Conservation (phyloP, 805 yeast genomes). For the Nakazawaea populi region DNA sequence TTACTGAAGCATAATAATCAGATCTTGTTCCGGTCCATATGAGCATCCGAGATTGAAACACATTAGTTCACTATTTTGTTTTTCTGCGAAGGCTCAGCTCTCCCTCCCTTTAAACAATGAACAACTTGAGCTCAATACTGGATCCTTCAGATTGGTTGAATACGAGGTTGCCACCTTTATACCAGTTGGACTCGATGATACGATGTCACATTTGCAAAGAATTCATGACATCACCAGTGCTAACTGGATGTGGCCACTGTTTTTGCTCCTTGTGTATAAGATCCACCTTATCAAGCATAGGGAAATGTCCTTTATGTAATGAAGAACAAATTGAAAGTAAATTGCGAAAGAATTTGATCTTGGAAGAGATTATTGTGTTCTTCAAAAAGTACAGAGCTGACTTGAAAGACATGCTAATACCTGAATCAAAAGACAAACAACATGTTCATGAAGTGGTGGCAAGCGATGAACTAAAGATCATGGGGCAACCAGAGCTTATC, state of each 20-base stretch:
- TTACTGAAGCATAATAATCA: too few species aligned
- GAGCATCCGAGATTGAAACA: background rate
- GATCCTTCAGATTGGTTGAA: conserved; percentile 71
- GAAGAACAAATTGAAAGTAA: conserved; percentile 64
- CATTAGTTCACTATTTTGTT: background rate
- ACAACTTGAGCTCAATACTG: conserved; percentile 28
- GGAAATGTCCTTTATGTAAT: conserved; percentile 75
- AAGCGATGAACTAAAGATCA: conserved; percentile 22
- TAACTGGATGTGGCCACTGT: conserved; percentile 82
- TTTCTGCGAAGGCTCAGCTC: too few species aligned
- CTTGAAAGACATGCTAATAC: conserved; percentile 26
- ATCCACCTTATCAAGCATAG: conserved; percentile 52
- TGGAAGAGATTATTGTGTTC: conserved; percentile 67
- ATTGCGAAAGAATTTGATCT: conserved; percentile 55
- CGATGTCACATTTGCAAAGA: conserved; percentile 90
- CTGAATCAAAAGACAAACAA: conserved; percentile 6
- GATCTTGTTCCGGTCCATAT: too few species aligned
- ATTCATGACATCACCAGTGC: conserved; percentile 68
- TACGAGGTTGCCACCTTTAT: conserved; percentile 49
- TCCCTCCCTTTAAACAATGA: background rate
- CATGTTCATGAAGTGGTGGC: background rate
- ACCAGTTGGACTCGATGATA: conserved; percentile 61
- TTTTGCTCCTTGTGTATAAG: conserved; percentile 87
- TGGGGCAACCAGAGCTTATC: conserved; percentile 16
- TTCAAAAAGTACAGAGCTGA: conserved; percentile 37